Conservation (phyloP, 2,329 filamentous ascomycete genomes). For the Colletotrichum horii region DNA sequence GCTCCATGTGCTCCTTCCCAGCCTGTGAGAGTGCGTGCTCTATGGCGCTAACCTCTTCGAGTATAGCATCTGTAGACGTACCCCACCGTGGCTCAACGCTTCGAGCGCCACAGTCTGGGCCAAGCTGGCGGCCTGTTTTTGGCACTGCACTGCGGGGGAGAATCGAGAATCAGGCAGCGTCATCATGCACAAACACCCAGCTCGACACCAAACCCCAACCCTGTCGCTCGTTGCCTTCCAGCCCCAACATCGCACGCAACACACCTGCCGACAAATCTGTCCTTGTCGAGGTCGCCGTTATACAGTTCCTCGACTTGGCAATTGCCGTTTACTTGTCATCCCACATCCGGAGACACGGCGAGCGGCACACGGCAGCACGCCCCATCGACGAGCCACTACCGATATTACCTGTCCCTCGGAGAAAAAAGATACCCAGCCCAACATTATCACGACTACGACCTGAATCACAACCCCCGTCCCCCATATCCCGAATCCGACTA, state of each 20-base stretch:
- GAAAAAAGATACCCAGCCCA: background rate
- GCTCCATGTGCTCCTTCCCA: background rate
- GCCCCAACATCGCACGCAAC: background rate
- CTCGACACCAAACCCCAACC: conserved; percentile 1
- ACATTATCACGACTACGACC: background rate
- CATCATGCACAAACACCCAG: conserved; percentile 20
- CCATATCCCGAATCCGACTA: background rate
- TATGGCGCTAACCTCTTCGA: background rate
- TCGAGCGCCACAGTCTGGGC: background rate
- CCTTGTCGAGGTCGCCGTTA: background rate
- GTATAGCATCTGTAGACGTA: background rate
- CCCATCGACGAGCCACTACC: background rate
- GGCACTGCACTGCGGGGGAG: conserved; percentile 16
- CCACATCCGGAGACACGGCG: background rate
- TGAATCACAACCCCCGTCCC: background rate
- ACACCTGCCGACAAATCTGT: background rate
- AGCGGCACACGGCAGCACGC: background rate
- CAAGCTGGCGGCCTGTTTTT: conserved; percentile 17
- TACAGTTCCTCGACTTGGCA: background rate
- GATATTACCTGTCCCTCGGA: background rate
- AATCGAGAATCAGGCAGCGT: conserved; percentile 19
- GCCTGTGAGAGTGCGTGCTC: background rate
- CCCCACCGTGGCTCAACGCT: conserved; percentile 7
- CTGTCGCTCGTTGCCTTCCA: background rate
- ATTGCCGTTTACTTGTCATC: background rate